phyloP scores from a whole-genome alignment of 2,329 filamentous ascomycete species.

The Talaromyces rugulosus region DNA sequence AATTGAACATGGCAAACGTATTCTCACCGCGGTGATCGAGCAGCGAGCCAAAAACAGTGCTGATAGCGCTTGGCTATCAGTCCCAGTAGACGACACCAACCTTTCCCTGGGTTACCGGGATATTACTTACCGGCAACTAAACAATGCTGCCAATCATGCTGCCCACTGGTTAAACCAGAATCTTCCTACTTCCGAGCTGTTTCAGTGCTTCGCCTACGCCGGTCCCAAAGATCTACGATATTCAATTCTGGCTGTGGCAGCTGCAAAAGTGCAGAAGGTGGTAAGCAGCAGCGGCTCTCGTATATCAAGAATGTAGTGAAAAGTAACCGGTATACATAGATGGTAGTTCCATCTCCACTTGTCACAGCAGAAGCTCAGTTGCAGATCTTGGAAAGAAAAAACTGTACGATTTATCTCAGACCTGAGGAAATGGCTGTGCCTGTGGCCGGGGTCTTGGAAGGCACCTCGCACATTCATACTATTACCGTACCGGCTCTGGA shows the following conservation, averaged over 20 bases:
- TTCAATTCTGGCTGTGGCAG: neutral
- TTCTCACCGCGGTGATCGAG: too few species aligned
- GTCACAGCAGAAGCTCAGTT: neutral
- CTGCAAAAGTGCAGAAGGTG: neutral
- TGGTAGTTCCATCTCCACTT: neutral
- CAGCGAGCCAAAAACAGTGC: too few species aligned
- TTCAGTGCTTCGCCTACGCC: neutral
- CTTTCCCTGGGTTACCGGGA: too few species aligned
- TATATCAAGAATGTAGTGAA: neutral
- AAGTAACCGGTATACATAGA: neutral
- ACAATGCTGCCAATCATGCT: neutral
- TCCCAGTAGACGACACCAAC: too few species aligned
- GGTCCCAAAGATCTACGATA: neutral
- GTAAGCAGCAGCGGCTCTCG: neutral
- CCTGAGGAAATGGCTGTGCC: neutral
- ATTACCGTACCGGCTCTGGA: too few species aligned
- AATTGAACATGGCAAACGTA: too few species aligned
- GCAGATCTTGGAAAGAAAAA: neutral
- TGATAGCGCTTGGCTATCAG: too few species aligned
- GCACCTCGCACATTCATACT: neutral
- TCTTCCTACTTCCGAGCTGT: neutral
- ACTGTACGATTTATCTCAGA: neutral
- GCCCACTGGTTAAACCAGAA: neutral
- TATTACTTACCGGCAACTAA: neutral
- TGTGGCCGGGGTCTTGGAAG: neutral